Percentiles rank a stretch among this genome's conserved stretches.
Conservation (phyloP, 2,329 filamentous ascomycete species). For the Leptographium wingfieldii region DNA sequence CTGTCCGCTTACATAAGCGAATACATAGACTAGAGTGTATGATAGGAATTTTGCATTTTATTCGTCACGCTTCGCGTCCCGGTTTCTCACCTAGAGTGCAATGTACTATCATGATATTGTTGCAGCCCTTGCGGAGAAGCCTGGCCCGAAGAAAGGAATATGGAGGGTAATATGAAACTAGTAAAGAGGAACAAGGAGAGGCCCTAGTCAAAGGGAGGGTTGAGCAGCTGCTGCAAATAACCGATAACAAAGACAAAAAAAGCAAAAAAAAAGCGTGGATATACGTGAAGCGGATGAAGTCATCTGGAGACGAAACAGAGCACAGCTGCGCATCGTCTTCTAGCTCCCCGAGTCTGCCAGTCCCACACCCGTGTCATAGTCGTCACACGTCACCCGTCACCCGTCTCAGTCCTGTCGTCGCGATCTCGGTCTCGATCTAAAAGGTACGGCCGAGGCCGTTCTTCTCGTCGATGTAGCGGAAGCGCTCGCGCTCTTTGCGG, state of each 20-base stretch:
- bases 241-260: not conserved
- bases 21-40: too few species aligned
- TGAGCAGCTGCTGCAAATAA: not conserved
- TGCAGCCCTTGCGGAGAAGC: too few species aligned
- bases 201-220: not conserved
- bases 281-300: not conserved
- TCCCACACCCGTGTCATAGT: not conserved
- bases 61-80: too few species aligned
- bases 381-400: not conserved
- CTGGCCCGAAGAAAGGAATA: not conserved
- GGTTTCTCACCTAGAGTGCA: too few species aligned
- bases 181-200: not conserved
- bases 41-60: too few species aligned
- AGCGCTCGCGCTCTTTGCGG: conserved; percentile 66
- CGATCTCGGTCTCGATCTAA: conserved; percentile 15
- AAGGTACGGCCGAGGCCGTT: conserved; percentile 39
- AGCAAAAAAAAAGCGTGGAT: not conserved
- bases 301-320: not conserved
- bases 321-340: not conserved
- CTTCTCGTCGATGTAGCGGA: conserved; percentile 74
- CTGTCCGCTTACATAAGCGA: too few species aligned
- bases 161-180: not conserved
- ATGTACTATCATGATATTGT: too few species aligned
- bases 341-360: not conserved
- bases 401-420: not conserved